These are phyloP conservation scores for Sphaerulina populicola DNA, from an alignment of 2,329 filamentous ascomycete genomes.

Conservation along the genomic window DNA sequence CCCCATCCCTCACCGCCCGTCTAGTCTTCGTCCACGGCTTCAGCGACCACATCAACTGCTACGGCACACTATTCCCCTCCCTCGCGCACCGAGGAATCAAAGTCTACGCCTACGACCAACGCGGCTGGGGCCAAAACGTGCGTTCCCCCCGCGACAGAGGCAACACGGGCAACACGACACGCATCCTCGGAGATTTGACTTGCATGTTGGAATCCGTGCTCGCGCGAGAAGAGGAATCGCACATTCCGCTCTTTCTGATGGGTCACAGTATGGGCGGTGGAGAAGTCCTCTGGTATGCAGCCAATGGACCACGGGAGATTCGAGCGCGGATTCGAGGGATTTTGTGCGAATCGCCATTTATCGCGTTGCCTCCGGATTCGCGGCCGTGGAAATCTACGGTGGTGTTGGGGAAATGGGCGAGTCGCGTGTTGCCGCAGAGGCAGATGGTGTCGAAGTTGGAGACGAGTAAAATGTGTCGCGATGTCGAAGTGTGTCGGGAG, in stretches of 20 bases:
- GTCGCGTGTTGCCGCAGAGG: conserved; percentile 56
- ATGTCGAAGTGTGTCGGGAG: conserved; percentile 53
- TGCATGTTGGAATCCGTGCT: conserved; percentile 53
- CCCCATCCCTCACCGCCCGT: conserved; percentile 51
- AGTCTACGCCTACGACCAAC: conserved; percentile 72
- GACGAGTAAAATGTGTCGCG: conserved; percentile 56
- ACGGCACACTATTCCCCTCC: conserved; percentile 63
- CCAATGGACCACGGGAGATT: conserved; percentile 43
- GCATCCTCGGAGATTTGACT: conserved; percentile 69
- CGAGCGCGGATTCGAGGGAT: conserved; percentile 60
- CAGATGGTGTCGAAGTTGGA: conserved; percentile 62
- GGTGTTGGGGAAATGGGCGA: conserved; percentile 57
- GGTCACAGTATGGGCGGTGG: conserved; percentile 90
- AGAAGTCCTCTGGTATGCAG: conserved; percentile 57
- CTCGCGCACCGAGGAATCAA: conserved; percentile 66
- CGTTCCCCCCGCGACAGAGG: conserved; percentile 50
- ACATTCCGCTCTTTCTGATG: conserved; percentile 66
- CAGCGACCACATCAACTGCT: conserved; percentile 71
- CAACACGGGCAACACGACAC: conserved; percentile 62
- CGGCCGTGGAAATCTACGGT: conserved; percentile 59
- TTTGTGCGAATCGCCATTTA: conserved; percentile 68
- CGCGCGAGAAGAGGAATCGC: conserved; percentile 7
- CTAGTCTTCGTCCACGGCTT: conserved; percentile 83
- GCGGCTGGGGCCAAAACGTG: conserved; percentile 75
- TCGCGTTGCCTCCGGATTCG: conserved; percentile 59